Conservation (phyloP, 768 basidiomycete species). For the Lactarius vividus region DNA sequence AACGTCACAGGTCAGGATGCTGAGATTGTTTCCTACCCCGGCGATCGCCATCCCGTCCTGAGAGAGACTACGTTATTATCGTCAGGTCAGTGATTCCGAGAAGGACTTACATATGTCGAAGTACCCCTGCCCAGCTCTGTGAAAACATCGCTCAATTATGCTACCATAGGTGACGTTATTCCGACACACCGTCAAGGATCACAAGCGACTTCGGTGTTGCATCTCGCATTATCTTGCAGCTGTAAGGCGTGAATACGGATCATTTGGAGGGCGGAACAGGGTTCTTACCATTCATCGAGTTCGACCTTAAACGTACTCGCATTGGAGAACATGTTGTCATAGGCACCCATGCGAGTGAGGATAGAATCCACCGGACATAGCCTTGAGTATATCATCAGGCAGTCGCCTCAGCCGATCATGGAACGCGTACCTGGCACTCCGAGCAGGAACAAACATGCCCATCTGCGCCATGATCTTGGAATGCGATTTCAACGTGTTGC, state of each 20-base stretch:
- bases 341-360: slow-evolving; percentile 96
- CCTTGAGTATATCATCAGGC: slow-evolving; percentile 38
- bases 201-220: slow-evolving; percentile 93
- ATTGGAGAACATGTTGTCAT: slow-evolving; percentile 95
- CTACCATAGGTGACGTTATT: background rate
- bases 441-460: slow-evolving; percentile 92
- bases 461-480: slow-evolving; percentile 85
- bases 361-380: slow-evolving; percentile 89
- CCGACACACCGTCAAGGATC: slow-evolving; percentile 80
- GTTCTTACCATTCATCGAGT: slow-evolving; percentile 84
- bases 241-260: slow-evolving; percentile 32
- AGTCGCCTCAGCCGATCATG: slow-evolving; percentile 5
- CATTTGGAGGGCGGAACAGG: background rate
- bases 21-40: slow-evolving; percentile 48
- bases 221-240: slow-evolving; percentile 90
- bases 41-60: slow-evolving; percentile 99
- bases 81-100: slow-evolving; percentile 3
- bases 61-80: slow-evolving; percentile 12
- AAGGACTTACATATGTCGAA: slow-evolving; percentile 72
- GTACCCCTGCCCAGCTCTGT: slow-evolving; percentile 95
- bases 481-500: background rate
- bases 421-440: slow-evolving; percentile 60
- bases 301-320: slow-evolving; percentile 98
- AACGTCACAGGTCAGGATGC: background rate
- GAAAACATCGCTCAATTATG: background rate